phyloP scores from a whole-genome alignment of 345 rosid genomes.

The Rhodomyrtus tomentosa region DNA sequence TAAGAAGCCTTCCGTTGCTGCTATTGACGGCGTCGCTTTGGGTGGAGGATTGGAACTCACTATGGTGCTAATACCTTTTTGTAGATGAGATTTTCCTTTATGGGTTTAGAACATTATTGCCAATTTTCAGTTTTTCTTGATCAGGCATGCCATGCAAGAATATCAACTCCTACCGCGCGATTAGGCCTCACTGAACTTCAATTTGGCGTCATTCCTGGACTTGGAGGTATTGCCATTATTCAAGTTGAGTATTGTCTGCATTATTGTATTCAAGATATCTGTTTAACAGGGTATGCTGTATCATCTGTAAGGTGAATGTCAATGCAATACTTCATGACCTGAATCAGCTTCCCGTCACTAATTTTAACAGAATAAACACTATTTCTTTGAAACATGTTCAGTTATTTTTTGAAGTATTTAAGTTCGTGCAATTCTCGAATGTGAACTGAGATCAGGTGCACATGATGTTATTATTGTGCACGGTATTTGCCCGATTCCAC shows the following conservation, averaged over 20 bases:
- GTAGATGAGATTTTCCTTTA: not conserved
- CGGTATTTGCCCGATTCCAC: not conserved
- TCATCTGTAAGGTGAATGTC: not conserved
- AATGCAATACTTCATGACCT: not conserved
- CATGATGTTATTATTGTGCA: not conserved
- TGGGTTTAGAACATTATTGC: not conserved
- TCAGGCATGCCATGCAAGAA: constrained; percentile 87
- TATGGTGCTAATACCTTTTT: constrained; percentile 33
- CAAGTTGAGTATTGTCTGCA: not conserved
- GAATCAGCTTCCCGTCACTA: not conserved
- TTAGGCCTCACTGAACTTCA: constrained; percentile 93
- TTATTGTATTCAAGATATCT: not conserved
- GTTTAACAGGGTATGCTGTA: not conserved
- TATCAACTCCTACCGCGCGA: constrained; percentile 67
- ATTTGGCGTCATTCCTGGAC: constrained; percentile 89
- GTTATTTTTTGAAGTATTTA: not conserved
- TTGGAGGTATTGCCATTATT: constrained; percentile 57
- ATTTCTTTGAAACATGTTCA: not conserved
- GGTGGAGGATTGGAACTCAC: constrained; percentile 96
- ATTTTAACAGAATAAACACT: not conserved
- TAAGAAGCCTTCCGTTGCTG: constrained; percentile 90
- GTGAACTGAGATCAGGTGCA: not conserved
- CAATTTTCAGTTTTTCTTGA: not conserved
- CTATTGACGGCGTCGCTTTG: constrained; percentile 88
- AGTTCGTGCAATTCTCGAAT: not conserved